Conservation (phyloP, 2,329 filamentous ascomycete genomes). For the Ascochyta clinopodiicola region DNA sequence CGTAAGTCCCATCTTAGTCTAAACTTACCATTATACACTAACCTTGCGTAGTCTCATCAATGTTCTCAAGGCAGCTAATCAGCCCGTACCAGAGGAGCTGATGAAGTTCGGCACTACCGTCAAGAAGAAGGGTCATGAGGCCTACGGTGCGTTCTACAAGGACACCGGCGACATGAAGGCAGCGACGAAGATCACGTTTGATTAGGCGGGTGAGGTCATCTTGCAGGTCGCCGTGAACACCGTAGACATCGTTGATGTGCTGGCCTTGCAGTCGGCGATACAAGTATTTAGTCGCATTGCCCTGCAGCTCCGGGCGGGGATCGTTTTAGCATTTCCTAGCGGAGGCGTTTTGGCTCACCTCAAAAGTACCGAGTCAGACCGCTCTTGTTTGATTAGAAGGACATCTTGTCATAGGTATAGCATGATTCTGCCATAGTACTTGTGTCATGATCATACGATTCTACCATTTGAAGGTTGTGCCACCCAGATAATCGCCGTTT, state of each 20-base stretch:
- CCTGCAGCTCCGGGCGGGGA: conserved; percentile 26
- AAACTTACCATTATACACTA: conserved; percentile 12
- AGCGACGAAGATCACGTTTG: conserved; percentile 92
- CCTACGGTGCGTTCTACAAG: conserved; percentile 95
- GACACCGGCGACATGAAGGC: conserved; percentile 83
- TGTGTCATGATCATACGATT: conserved; percentile 16
- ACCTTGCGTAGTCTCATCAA: conserved; percentile 76
- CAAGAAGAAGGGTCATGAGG: conserved; percentile 97
- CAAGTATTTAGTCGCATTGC: conserved; percentile 15
- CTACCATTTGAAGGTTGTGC: conserved; percentile 4
- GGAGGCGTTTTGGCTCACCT: conserved; percentile 33
- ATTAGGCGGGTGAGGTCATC: conserved; percentile 49
- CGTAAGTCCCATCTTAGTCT: conserved; percentile 62
- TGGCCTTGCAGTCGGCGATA: conserved; percentile 18
- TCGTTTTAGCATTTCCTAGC: conserved; percentile 24
- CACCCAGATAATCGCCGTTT: conserved; percentile 16
- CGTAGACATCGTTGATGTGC: background rate
- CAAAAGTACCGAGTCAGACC: conserved; percentile 21
- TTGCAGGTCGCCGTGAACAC: conserved; percentile 5
- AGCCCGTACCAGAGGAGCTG: conserved; percentile 86
- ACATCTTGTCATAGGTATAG: conserved; percentile 4
- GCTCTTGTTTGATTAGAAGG: conserved; percentile 16
- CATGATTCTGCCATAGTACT: conserved; percentile 2
- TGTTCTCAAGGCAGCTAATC: conserved; percentile 90
- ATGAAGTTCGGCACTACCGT: conserved; percentile 97